A percentile compares a stretch with the other conserved stretches of the same genome.
Evolutionary conservation across 2,329 filamentous ascomycete genomes (phyloP).

Genomic region (Ceratocystis destructans): DNA sequence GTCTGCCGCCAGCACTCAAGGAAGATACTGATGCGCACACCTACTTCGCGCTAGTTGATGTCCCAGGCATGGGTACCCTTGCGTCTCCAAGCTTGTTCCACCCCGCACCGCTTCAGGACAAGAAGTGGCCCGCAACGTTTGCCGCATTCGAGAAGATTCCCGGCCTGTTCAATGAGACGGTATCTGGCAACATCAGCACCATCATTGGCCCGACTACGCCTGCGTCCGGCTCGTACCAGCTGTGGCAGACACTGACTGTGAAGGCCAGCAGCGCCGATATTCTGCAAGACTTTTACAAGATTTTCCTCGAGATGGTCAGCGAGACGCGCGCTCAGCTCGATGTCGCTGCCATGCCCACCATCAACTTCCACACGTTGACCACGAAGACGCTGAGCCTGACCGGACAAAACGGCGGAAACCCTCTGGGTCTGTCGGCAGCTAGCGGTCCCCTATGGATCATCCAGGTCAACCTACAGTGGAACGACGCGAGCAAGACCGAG

Average conservation of each 20-base stretch:
- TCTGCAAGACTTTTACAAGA: slow-evolving; percentile 22
- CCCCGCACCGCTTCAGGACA: slow-evolving; percentile 21
- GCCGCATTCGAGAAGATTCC: not conserved
- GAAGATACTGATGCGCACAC: slow-evolving; percentile 18
- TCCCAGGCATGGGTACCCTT: slow-evolving; percentile 24
- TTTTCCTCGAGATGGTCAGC: slow-evolving; percentile 26
- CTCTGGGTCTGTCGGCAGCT: slow-evolving; percentile 26
- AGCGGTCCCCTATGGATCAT: slow-evolving; percentile 23
- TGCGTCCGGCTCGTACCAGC: slow-evolving; percentile 4
- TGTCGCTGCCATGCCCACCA: slow-evolving; percentile 21
- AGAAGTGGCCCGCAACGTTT: slow-evolving; percentile 13
- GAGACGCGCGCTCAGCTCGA: slow-evolving; percentile 20
- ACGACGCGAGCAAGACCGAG: slow-evolving; percentile 19
- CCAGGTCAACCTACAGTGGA: slow-evolving; percentile 22
- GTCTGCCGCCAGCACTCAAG: slow-evolving; percentile 19
- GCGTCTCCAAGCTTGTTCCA: slow-evolving; percentile 20
- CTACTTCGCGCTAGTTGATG: slow-evolving; percentile 25
- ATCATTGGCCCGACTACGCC: slow-evolving; percentile 1
- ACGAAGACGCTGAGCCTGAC: slow-evolving; percentile 27
- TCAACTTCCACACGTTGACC: slow-evolving; percentile 31
- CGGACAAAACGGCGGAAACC: slow-evolving; percentile 28
- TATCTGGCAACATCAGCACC: not conserved
- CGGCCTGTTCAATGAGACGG: not conserved
- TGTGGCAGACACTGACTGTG: slow-evolving; percentile 11
- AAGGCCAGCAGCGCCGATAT: slow-evolving; percentile 24